Percentiles rank a stretch among this genome's conserved stretches.
Evolutionary conservation across 257 asterid genomes (phyloP).

Genomic region (Solanum dulcamara): DNA sequence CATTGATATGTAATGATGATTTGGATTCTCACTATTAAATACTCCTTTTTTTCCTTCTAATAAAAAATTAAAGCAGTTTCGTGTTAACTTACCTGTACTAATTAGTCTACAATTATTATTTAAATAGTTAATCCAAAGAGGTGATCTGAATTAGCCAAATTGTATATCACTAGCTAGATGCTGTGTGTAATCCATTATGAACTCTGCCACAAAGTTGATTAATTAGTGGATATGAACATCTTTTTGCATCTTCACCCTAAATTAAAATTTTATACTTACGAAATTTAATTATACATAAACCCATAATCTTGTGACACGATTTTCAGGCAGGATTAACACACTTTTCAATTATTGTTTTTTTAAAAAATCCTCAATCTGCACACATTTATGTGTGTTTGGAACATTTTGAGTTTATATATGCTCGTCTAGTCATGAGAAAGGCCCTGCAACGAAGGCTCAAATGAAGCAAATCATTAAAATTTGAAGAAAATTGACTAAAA

Average conservation of each 20-base stretch:
- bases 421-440: no score
- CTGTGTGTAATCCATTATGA: neutral
- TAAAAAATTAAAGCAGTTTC: neutral
- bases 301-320: neutral
- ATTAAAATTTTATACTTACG: neutral
- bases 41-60: neutral
- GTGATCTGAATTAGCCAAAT: neutral
- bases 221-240: neutral
- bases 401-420: no score
- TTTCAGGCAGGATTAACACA: neutral
- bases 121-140: neutral
- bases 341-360: neutral
- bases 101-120: neutral
- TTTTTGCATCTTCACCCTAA: neutral
- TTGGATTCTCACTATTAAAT: neutral
- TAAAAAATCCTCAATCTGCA: no score
- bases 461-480: no score
- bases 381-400: no score
- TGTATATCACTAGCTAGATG: neutral
- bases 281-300: neutral
- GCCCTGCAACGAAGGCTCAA: no score
- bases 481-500: no score
- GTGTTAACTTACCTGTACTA: conserved; percentile 7
- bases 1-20: neutral
- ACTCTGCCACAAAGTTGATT: neutral